These are phyloP conservation scores for Komagataella ulmi DNA, from an alignment of 805 yeast species.

Conservation along the genomic window DNA sequence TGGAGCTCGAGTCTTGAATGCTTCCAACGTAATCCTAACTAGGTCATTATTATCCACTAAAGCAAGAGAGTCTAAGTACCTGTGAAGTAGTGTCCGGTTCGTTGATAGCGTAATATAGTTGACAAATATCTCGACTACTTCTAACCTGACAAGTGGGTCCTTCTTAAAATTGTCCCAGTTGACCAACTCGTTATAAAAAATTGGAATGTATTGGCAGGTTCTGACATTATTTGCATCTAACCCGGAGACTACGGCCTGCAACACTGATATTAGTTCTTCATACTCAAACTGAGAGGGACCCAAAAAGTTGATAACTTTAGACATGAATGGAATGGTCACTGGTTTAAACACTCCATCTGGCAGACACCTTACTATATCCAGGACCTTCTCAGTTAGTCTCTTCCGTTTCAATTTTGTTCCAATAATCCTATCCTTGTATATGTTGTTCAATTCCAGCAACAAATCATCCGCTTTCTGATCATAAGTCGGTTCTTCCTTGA, in stretches of 20 bases:
- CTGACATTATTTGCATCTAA: conserved; percentile 1
- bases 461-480: not conserved
- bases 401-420: not conserved
- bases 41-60: conserved; percentile 14
- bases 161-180: conserved; percentile 10
- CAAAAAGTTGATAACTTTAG: conserved; percentile 15
- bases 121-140: conserved; percentile 18
- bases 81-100: conserved; percentile 11
- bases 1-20: conserved; percentile 13
- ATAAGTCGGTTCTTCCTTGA: not conserved
- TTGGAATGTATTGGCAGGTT: conserved; percentile 15
- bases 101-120: conserved; percentile 17
- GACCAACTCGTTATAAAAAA: conserved; percentile 17
- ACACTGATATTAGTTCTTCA: conserved; percentile 3
- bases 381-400: not conserved
- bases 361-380: not conserved
- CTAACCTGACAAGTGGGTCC: conserved; percentile 11
- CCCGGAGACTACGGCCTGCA: conserved; percentile 3
- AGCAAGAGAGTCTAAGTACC: conserved; percentile 14
- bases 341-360: not conserved
- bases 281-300: conserved; percentile 6
- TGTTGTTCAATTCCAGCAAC: not conserved
- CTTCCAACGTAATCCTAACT: conserved; percentile 15
- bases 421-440: not conserved
- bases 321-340: conserved; percentile 9